Percentiles rank a stretch among this genome's conserved stretches.
These are phyloP conservation scores for Ailanthus altissimus DNA, from an alignment of 345 rosid species.

Conservation along the genomic window DNA sequence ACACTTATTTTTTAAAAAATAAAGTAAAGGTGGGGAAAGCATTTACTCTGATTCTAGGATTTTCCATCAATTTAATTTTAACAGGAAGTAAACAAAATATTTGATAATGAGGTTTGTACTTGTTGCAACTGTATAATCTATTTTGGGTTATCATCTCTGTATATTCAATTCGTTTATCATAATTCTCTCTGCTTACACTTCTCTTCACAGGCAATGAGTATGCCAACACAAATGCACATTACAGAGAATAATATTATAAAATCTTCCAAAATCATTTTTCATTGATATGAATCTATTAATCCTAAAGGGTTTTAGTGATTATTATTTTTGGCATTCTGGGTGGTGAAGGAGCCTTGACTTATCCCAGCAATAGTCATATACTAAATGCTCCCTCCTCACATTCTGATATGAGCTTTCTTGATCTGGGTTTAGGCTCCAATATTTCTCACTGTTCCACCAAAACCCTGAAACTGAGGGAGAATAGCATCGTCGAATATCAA, in stretches of 20 bases:
- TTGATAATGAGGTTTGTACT: too few species aligned
- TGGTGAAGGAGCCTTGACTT: background rate
- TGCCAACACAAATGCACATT: too few species aligned
- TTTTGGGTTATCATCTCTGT: too few species aligned
- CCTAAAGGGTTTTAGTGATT: background rate
- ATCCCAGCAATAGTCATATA: slow-evolving; percentile 33
- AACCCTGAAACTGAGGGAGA: background rate
- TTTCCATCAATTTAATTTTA: too few species aligned
- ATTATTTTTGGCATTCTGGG: background rate
- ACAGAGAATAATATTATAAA: background rate
- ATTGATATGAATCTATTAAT: background rate
- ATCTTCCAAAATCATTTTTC: background rate
- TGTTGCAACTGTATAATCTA: too few species aligned
- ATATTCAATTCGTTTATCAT: too few species aligned
- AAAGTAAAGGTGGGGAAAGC: too few species aligned
- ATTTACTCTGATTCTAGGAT: too few species aligned
- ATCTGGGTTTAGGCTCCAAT: slow-evolving; percentile 23
- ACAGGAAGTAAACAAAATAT: too few species aligned
- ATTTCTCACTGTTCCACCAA: slow-evolving; percentile 5
- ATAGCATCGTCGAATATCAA: background rate
- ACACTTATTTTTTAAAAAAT: too few species aligned
- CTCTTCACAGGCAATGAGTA: too few species aligned
- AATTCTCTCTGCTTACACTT: too few species aligned
- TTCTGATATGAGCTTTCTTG: slow-evolving; percentile 16
- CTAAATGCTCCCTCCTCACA: slow-evolving; percentile 32